Percentiles rank a stretch among this genome's conserved stretches.
Conservation (phyloP, 2,329 filamentous ascomycete species). For the Corinectria fuckeliana region DNA sequence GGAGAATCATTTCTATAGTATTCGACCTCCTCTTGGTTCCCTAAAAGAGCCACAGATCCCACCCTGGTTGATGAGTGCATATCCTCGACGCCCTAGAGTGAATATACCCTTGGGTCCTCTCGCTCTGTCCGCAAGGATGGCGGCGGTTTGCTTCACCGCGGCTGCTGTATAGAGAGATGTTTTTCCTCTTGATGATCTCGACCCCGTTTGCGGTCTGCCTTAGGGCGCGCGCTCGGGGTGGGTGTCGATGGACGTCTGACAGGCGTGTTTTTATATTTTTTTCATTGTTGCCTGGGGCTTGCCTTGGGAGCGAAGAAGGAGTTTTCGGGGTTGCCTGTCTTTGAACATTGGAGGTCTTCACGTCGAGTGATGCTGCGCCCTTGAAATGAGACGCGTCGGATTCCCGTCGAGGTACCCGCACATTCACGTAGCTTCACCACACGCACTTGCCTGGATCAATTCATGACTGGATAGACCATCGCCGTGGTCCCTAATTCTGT, state of each 20-base stretch:
- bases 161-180: conserved; percentile 79
- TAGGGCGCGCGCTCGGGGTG: conserved; percentile 80
- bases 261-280: conserved; percentile 63
- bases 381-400: too few relatives aligned
- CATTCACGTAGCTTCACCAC: too few relatives aligned
- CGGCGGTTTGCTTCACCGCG: conserved; percentile 48
- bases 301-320: conserved; percentile 60
- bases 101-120: conserved; percentile 41
- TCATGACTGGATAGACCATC: too few relatives aligned
- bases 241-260: conserved; percentile 91
- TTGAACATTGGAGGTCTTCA: neutral
- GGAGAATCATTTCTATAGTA: conserved; percentile 99
- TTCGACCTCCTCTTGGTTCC: conserved; percentile 90
- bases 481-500: too few relatives aligned
- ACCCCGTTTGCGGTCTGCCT: conserved; percentile 74
- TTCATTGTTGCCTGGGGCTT: conserved; percentile 60
- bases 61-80: conserved; percentile 60
- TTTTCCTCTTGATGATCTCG: conserved; percentile 82
- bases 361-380: too few relatives aligned
- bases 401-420: too few relatives aligned
- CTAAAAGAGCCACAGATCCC: conserved; percentile 91
- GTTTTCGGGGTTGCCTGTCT: neutral
- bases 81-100: conserved; percentile 71
- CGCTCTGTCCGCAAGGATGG: conserved; percentile 57
- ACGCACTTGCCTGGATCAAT: too few relatives aligned